phyloP scores from a whole-genome alignment of 2,329 filamentous ascomycete genomes.

The Aureobasidium sp. region DNA sequence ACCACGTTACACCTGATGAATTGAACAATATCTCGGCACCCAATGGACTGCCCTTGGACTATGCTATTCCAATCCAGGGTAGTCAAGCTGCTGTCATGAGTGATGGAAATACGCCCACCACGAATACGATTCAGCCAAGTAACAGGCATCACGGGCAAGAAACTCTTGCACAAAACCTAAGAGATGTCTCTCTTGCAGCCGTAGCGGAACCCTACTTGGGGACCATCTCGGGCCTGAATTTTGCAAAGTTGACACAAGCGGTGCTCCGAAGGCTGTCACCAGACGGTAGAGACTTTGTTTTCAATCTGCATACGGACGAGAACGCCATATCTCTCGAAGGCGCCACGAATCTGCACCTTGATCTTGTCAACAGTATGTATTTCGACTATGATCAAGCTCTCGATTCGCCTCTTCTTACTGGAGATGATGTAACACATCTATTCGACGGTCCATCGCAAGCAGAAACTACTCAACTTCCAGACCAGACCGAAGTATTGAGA shows the following conservation, averaged over 20 bases:
- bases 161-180: constrained; percentile 18
- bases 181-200: constrained; percentile 37
- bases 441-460: no score
- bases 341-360: background rate
- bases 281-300: constrained; percentile 38
- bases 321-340: background rate
- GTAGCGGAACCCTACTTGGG: constrained; percentile 40
- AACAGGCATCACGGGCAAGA: background rate
- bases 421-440: background rate
- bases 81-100: background rate
- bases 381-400: constrained; percentile 22
- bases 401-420: constrained; percentile 11
- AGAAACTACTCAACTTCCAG: constrained; percentile 24
- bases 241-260: constrained; percentile 32
- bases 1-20: background rate
- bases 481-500: constrained; percentile 24
- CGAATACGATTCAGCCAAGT: background rate
- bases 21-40: background rate
- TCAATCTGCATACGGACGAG: background rate
- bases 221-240: constrained; percentile 39
- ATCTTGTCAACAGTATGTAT: constrained; percentile 20
- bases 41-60: no score
- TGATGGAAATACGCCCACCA: background rate
- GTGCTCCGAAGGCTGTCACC: constrained; percentile 38
- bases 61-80: no score